Conservation (phyloP, 495 filamentous ascomycete genomes). For the Aspergillus biplanus region DNA sequence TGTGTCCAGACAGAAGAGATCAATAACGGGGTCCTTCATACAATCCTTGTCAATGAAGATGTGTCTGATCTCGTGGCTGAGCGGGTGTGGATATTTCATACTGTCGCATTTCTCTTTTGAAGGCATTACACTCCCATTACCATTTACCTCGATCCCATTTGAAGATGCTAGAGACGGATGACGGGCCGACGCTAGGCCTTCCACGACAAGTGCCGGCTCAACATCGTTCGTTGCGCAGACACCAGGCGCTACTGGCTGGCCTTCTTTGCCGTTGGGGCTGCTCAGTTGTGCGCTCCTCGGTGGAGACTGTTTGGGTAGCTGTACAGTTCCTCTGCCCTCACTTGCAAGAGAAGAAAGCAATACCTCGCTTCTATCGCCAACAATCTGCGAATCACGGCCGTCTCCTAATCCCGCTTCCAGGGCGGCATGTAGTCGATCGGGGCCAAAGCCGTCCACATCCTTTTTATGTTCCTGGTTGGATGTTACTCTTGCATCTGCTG, state of each 20-base stretch:
- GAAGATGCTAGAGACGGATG: conserved; percentile 65
- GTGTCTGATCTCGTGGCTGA: conserved; percentile 68
- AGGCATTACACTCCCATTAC: conserved; percentile 49
- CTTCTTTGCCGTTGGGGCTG: conserved; percentile 34
- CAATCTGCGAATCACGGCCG: conserved; percentile 69
- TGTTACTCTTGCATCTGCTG: conserved; percentile 65
- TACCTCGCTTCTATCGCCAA: conserved; percentile 64
- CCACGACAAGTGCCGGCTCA: conserved; percentile 23
- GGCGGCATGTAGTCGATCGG: conserved; percentile 67
- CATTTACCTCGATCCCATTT: conserved; percentile 82
- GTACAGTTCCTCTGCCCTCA: conserved; percentile 63
- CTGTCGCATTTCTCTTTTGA: conserved; percentile 47
- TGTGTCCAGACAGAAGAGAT: conserved; percentile 81
- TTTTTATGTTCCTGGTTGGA: conserved; percentile 66
- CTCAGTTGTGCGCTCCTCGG: conserved; percentile 26
- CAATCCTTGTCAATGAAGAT: conserved; percentile 68
- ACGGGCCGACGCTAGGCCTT: conserved; percentile 52
- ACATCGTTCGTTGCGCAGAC: conserved; percentile 44
- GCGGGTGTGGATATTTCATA: conserved; percentile 54
- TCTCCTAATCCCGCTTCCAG: conserved; percentile 56
- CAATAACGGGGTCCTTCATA: conserved; percentile 81
- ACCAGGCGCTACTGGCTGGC: conserved; percentile 49
- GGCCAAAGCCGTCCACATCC: conserved; percentile 77
- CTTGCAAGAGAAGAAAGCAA: conserved; percentile 60
- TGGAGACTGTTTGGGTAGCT: conserved; percentile 46